A percentile compares a stretch with the other conserved stretches of the same genome.
phyloP scores from a whole-genome alignment of 2,329 filamentous ascomycete genomes.

The Aspergillus pseudoterreus region DNA sequence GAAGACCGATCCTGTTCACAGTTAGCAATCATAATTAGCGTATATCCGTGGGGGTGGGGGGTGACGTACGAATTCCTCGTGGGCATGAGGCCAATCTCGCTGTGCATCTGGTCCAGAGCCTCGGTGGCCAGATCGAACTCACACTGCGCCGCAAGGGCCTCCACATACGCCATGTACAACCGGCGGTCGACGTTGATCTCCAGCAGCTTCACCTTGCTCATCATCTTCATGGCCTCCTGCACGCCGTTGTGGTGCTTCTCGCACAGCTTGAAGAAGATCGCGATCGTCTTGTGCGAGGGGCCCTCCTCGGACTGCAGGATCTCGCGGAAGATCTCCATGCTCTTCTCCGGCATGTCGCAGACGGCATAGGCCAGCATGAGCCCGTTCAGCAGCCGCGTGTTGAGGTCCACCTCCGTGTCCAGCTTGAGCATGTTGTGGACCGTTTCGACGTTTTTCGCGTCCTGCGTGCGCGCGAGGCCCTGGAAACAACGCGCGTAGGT shows the following conservation, averaged over 20 bases:
- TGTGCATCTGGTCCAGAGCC: constrained; percentile 64
- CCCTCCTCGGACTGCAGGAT: constrained; percentile 83
- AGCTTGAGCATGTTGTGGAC: constrained; percentile 94
- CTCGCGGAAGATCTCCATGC: constrained; percentile 77
- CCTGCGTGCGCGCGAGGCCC: constrained; percentile 61
- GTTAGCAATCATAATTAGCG: neutral
- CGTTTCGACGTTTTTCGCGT: constrained; percentile 64
- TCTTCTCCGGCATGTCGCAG: constrained; percentile 62
- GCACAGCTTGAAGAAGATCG: constrained; percentile 76
- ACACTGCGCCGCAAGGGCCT: constrained; percentile 69
- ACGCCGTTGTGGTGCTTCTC: constrained; percentile 51
- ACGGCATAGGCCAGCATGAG: constrained; percentile 82
- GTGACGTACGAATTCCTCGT: constrained; percentile 60
- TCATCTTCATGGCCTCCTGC: constrained; percentile 51
- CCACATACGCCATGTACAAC: constrained; percentile 74
- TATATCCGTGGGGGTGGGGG: too few species aligned
- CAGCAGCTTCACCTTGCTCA: constrained; percentile 59
- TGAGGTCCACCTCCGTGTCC: constrained; percentile 73
- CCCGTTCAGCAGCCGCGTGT: constrained; percentile 74
- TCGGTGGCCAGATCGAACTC: constrained; percentile 64
- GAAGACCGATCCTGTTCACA: constrained; percentile 60
- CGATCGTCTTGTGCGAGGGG: constrained; percentile 74
- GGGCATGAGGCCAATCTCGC: constrained; percentile 63
- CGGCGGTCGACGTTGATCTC: constrained; percentile 72
- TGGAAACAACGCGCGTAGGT: constrained; percentile 77